Evolutionary conservation across 2,329 filamentous ascomycete species (phyloP).

Genomic region (Zelopaecilomyces penicillatus): DNA sequence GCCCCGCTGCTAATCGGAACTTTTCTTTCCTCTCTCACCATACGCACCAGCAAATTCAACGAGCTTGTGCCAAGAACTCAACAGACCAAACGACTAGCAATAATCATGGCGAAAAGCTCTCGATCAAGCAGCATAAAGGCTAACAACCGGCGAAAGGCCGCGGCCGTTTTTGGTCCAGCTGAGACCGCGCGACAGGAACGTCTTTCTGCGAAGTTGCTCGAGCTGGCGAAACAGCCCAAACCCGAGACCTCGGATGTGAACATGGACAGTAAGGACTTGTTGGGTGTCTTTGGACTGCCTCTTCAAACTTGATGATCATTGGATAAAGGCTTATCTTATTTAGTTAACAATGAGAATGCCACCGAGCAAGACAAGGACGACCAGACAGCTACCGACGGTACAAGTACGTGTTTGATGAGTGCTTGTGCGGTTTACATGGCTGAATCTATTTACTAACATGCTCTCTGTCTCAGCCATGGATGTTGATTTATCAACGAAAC

Average conservation of each 20-base stretch:
- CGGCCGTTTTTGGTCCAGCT: slow-evolving; percentile 74
- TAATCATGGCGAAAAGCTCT: slow-evolving; percentile 77
- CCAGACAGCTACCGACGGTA: slow-evolving; percentile 18
- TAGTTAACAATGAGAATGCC: slow-evolving; percentile 16
- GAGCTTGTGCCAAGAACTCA: too few relatives aligned
- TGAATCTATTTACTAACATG: slow-evolving; percentile 2
- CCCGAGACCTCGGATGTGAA: slow-evolving; percentile 45
- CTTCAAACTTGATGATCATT: background rate
- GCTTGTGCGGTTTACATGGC: too few relatives aligned
- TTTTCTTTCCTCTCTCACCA: slow-evolving; percentile 18
- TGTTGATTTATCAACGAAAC: slow-evolving; percentile 38
- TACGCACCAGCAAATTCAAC: too few relatives aligned
- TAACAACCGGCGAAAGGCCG: slow-evolving; percentile 75
- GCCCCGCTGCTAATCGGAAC: slow-evolving; percentile 7
- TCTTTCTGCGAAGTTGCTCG: slow-evolving; percentile 76
- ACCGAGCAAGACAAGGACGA: slow-evolving; percentile 21
- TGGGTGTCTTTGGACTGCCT: background rate
- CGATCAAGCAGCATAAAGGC: slow-evolving; percentile 71
- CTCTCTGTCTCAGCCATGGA: slow-evolving; percentile 41
- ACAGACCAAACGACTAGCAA: background rate
- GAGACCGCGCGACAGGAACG: slow-evolving; percentile 73
- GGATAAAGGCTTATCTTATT: background rate
- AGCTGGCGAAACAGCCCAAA: slow-evolving; percentile 69
- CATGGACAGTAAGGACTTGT: slow-evolving; percentile 31
- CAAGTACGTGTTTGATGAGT: slow-evolving; percentile 13